phyloP scores from a whole-genome alignment of 2,329 filamentous ascomycete genomes.

The Sclerotiophoma versabilis region DNA sequence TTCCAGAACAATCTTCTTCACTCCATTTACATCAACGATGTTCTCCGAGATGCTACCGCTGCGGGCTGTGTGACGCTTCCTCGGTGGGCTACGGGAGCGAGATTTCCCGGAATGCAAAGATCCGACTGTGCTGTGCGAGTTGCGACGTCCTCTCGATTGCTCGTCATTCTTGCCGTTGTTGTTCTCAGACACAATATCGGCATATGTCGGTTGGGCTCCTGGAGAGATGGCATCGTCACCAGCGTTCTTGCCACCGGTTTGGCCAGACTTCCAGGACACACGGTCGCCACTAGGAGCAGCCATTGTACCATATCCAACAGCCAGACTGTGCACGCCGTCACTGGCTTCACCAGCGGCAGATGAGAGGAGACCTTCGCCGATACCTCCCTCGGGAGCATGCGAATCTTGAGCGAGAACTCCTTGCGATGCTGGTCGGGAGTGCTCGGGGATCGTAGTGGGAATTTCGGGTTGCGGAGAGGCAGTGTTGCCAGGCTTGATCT shows the following conservation, averaged over 20 bases:
- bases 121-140: constrained; percentile 44
- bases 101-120: constrained; percentile 40
- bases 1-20: constrained; percentile 78
- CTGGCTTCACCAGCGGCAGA: constrained; percentile 65
- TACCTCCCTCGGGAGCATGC: constrained; percentile 58
- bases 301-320: constrained; percentile 55
- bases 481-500: constrained; percentile 67
- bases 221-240: constrained; percentile 36
- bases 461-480: constrained; percentile 69
- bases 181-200: constrained; percentile 19
- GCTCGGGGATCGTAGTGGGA: constrained; percentile 53
- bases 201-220: constrained; percentile 13
- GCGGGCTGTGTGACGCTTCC: constrained; percentile 61
- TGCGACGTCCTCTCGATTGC: constrained; percentile 22
- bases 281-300: constrained; percentile 32
- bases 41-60: constrained; percentile 83
- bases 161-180: constrained; percentile 26
- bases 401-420: constrained; percentile 24
- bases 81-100: constrained; percentile 32
- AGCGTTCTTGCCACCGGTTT: constrained; percentile 20
- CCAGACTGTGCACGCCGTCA: constrained; percentile 69
- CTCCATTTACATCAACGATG: constrained; percentile 74
- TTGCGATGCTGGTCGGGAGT: constrained; percentile 38
- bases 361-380: constrained; percentile 61
- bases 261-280: constrained; percentile 39